phyloP scores from a whole-genome alignment of 2,329 filamentous ascomycete species.

The Monosporascus sp. region DNA sequence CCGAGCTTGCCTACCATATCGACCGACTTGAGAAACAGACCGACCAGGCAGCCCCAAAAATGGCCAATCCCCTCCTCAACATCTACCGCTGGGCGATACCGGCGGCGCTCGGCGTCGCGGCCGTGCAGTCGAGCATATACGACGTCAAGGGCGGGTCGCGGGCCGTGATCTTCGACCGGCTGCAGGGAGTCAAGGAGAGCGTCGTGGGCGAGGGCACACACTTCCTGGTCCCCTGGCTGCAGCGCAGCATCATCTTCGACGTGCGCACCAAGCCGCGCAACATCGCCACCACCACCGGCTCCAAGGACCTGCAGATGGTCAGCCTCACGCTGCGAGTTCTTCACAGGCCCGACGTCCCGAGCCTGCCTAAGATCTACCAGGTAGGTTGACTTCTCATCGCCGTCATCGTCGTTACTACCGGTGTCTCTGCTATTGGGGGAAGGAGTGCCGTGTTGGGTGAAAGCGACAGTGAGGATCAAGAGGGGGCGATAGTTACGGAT shows the following conservation, averaged over 20 bases:
- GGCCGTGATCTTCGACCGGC: slow-evolving; percentile 95
- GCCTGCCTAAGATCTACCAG: slow-evolving; percentile 97
- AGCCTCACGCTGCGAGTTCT: slow-evolving; percentile 94
- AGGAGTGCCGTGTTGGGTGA: too few relatives aligned
- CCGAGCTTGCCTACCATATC: too few relatives aligned
- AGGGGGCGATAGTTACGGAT: too few relatives aligned
- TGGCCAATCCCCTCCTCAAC: slow-evolving; percentile 54
- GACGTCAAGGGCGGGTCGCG: slow-evolving; percentile 93
- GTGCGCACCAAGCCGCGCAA: slow-evolving; percentile 96
- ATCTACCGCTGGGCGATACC: slow-evolving; percentile 70
- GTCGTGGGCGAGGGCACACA: slow-evolving; percentile 96
- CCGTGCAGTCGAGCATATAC: slow-evolving; percentile 80
- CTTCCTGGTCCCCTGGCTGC: slow-evolving; percentile 92
- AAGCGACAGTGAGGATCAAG: too few relatives aligned
- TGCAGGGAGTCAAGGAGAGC: slow-evolving; percentile 85
- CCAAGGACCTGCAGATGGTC: slow-evolving; percentile 99
- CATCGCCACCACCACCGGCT: slow-evolving; percentile 94
- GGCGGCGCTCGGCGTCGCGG: slow-evolving; percentile 58
- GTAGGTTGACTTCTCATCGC: slow-evolving; percentile 42
- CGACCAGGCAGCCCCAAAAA: slow-evolving; percentile 15
- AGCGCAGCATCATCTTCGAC: slow-evolving; percentile 91
- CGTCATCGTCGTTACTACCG: not conserved
- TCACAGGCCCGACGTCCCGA: slow-evolving; percentile 88
- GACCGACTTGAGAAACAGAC: too few relatives aligned
- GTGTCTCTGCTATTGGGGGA: too few relatives aligned